Base-by-base conservation (phyloP, 2,329 filamentous ascomycete species). In the Fusarium sp. region DNA sequence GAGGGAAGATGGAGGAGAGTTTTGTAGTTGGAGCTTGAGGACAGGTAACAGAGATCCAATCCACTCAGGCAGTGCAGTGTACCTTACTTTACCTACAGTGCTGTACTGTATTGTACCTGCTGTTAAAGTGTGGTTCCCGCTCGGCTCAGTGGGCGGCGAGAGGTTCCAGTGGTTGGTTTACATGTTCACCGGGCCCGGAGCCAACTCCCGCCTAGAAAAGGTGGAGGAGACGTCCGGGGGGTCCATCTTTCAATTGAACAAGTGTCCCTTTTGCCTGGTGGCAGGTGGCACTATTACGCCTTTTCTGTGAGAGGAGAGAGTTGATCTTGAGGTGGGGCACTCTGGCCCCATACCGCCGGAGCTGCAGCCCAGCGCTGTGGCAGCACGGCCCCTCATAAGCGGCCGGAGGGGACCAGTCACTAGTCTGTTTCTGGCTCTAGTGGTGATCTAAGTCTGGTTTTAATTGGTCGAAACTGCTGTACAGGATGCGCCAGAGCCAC, bases 201-300 rank as follows among this genome's bases (percentile, higher is more conserved):
- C 69, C 73, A 70, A 70, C 72, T 73, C 72, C 63, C 58, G 56
- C 58, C 43, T 46, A 44, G 63, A 49, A 46, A 48, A 61, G 58
- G 63, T 57, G 67, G 62, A 54, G 66, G 65, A 44, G 46, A 18
- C 27, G 53, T 53, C 65, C 38, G 44, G 62, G 65, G 46, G 60
- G 56, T 45, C 61, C 62, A 66, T 44, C 63, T 54, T 63, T 77
- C 76, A 82, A 82, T 79, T 81, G 80, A 81, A 82, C 80, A 82
- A 82, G 80, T 82, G 80, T 82, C 80, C 80, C 78, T 75, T 81
- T 80, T 71, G 58, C 52, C 51, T 68, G 58, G 62, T 70, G 70
- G 68, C 64, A 71, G 55, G 53, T 54, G 57, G 63, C 54, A 46
- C 57, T 53, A 41, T 32, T 55, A 22, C 41, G 20, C 29, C 25